Base-by-base conservation (phyloP, 2,329 filamentous ascomycete species). In the Fusarium lyarnte region DNA sequence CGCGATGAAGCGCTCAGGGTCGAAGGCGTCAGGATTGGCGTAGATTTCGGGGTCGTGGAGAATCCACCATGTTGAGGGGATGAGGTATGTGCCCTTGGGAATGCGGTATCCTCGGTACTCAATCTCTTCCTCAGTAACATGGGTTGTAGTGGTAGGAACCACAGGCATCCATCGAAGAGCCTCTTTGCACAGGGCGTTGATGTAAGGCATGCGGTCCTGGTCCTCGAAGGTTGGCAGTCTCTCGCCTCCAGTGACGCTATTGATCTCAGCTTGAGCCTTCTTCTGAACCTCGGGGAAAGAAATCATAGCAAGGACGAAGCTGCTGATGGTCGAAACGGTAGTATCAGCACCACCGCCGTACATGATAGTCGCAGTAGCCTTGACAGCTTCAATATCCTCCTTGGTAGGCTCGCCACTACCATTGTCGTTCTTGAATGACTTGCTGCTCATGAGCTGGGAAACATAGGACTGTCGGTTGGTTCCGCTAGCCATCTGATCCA, bases 41-140 rank as follows among this genome's bases (percentile, higher is more conserved):
- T 94, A 93, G 3, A 88, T 88, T 58, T 91, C 87, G 2, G 90
- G 88, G 73, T 94, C 91, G 77, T 93, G 91, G 0, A 72, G 46
- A 8, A 78, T 72, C 69, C 72, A 73, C 75, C 77, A 79, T 17
- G 72, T 69, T 1, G 60, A 60, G 1, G 70, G 64, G 8, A 81
- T 62, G 19, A 80, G 39, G 39, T 72, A 66, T 8, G 79, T 64
- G 2, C 74, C 78, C 23, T 79, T 77, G 1, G 80, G 80, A 4
- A 81, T 80, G 0, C 61, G 59, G 49, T 78, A 81, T 1, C 76
- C 77, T 6, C 63, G 51, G 13, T 74, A 79, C 0, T 66, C 55
- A 3, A 77, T 49, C 3, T 81, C 79, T 41, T 80, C 79, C 2
- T 79, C 76, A 2, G 84, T 81, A 4, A 79, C 76, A 62, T 85